Percentiles rank a stretch among this genome's conserved stretches.
These are phyloP conservation scores for Populus euphratica DNA, from an alignment of 345 rosid genomes.

Conservation along the genomic window DNA sequence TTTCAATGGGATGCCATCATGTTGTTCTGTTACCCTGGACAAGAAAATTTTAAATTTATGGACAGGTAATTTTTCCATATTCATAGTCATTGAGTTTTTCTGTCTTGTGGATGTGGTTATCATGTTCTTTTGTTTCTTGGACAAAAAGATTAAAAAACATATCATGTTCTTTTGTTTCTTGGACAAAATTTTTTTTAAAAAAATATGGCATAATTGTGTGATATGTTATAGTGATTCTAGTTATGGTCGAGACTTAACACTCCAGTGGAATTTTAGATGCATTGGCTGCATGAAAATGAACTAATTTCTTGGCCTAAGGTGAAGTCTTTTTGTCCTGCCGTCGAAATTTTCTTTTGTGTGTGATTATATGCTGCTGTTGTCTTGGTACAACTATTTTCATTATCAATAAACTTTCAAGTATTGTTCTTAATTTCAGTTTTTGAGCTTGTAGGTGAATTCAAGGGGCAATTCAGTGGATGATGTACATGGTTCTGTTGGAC, in stretches of 20 bases:
- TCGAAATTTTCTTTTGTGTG: background rate
- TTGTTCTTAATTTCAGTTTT: slow-evolving; percentile 5
- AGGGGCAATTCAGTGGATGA: slow-evolving; percentile 38
- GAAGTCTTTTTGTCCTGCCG: background rate
- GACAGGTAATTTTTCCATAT: slow-evolving; percentile 44
- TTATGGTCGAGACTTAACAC: background rate
- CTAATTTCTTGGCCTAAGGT: background rate
- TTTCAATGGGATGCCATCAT: background rate
- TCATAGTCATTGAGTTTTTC: background rate
- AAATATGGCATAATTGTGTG: background rate
- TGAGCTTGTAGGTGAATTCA: slow-evolving; percentile 36
- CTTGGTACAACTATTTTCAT: slow-evolving; percentile 2
- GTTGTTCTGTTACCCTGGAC: background rate
- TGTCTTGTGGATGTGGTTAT: background rate
- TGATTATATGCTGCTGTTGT: background rate
- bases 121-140: background rate
- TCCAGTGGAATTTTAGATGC: background rate
- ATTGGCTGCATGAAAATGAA: background rate
- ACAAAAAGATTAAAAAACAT: background rate
- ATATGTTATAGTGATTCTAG: too few species aligned
- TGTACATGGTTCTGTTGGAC: slow-evolving; percentile 62
- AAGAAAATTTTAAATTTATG: slow-evolving; percentile 5
- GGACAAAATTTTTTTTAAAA: too few species aligned
- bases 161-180: background rate
- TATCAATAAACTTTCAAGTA: slow-evolving; percentile 2